Percentiles rank a stretch among this genome's conserved stretches.
Conservation (phyloP, 2,329 filamentous ascomycete species). For the Hymenoscyphus fraxineus region DNA sequence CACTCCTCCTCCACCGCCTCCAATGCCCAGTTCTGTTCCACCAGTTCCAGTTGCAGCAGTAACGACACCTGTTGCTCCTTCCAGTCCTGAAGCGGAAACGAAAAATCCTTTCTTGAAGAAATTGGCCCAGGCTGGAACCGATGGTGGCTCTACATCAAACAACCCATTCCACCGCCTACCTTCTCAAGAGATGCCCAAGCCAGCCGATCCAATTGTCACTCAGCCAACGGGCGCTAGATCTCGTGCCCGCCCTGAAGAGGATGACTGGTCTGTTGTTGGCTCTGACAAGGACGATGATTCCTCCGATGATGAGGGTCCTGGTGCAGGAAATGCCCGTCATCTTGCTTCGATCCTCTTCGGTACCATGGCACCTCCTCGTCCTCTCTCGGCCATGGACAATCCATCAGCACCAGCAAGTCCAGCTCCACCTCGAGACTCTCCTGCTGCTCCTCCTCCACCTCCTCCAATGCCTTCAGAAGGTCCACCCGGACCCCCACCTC, state of each 20-base stretch:
- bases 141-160: constrained; percentile 52
- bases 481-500: constrained; percentile 41
- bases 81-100: constrained; percentile 54
- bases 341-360: constrained; percentile 94
- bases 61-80: constrained; percentile 36
- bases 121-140: constrained; percentile 62
- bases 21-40: constrained; percentile 51
- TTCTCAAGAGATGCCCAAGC: constrained; percentile 51
- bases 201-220: constrained; percentile 41
- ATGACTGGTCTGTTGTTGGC: constrained; percentile 80
- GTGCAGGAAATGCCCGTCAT: constrained; percentile 81
- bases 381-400: constrained; percentile 76
- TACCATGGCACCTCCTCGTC: constrained; percentile 90
- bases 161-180: constrained; percentile 94
- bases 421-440: constrained; percentile 39
- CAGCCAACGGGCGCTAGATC: constrained; percentile 44
- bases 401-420: constrained; percentile 48
- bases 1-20: constrained; percentile 50
- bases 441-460: constrained; percentile 43
- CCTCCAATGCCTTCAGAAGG: constrained; percentile 46
- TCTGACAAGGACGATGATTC: constrained; percentile 73
- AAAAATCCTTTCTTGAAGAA: constrained; percentile 95
- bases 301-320: constrained; percentile 71
- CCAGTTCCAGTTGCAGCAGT: constrained; percentile 38
- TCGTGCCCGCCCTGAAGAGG: constrained; percentile 57